Evolutionary conservation across 768 basidiomycete species (phyloP), one percentile per base, ranked within the genome.

Genomic region (Podaxis sp.): DNA sequence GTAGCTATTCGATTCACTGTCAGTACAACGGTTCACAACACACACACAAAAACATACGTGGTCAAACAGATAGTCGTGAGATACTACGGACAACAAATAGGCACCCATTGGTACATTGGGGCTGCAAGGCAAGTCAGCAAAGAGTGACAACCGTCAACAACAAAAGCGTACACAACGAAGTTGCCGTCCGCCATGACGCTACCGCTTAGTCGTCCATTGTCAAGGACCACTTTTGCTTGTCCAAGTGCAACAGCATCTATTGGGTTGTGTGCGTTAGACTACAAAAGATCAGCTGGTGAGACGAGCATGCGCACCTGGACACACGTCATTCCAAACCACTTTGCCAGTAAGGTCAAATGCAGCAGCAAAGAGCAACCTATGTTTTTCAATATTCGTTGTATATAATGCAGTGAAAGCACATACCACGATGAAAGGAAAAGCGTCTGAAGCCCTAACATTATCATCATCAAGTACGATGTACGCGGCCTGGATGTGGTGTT

Each of bases 31-130:
- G 4, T 10, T 58, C n/a, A 46, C 37, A 61, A 36, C 49, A 50
- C 24, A 24, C 46, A 48, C 8, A 37, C 24, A 49, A 20, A 65
- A 49, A 56, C 68, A 41, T 68, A 91, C 91, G 74, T 89, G 82
- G 68, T 93, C 90, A 67, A 94, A 93, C 11, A 72, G 67, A 69
- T 86, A 77, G 70, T 91, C 86, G 71, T 86, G 89, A 1, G 91
- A 77, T 30, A 82, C 63, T 3, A 93, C 84, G 6, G 88, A 88
- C 36, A 93, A 79, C 30, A 91, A 69, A 67, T 93, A 90, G 13
- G 82, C 85, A 36, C 92, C 91, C 15, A 76, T 72, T n/a, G 82
- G 80, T 53, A 93, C 87, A 67, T 86, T 82, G 52, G 84, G 83
- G 75, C 91, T 93, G 65, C 55, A 64, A 44, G 62, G 28, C 46